Percentiles rank a stretch among this genome's conserved stretches.
phyloP scores from a whole-genome alignment of 2,329 filamentous ascomycete species.

The Raffaelea arxii region DNA sequence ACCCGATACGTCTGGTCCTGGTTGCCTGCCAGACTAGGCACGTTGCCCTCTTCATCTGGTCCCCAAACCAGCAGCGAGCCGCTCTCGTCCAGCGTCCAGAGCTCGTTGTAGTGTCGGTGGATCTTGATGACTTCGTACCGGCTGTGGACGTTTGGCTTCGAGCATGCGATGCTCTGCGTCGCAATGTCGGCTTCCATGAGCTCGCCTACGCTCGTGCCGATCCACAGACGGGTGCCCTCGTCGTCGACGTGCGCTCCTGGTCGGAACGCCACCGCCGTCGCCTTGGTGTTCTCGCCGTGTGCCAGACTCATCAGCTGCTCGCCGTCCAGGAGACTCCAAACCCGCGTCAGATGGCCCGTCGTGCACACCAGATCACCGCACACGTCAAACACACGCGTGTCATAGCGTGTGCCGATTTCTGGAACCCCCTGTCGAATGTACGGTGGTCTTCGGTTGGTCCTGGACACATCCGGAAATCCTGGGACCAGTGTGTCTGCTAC shows the following conservation, averaged over 20 bases:
- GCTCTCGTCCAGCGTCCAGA: conserved; percentile 90
- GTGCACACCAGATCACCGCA: conserved; percentile 84
- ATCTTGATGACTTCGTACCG: conserved; percentile 76
- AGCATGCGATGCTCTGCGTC: conserved; percentile 59
- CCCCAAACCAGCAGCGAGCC: conserved; percentile 84
- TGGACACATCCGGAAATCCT: conserved; percentile 73
- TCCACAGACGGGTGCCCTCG: conserved; percentile 76
- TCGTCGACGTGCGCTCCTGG: conserved; percentile 67
- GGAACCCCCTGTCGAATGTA: conserved; percentile 60
- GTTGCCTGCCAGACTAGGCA: conserved; percentile 63
- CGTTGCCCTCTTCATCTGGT: conserved; percentile 53
- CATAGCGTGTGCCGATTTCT: conserved; percentile 77
- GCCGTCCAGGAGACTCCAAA: conserved; percentile 79
- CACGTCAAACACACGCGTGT: conserved; percentile 76
- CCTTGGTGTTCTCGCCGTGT: conserved; percentile 77
- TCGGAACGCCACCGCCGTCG: conserved; percentile 76
- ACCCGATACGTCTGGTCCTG: conserved; percentile 67
- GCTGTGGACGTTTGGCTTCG: conserved; percentile 62
- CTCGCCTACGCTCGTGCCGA: conserved; percentile 82
- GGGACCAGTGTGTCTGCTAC: neutral
- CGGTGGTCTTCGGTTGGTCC: conserved; percentile 76
- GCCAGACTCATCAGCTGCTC: conserved; percentile 71
- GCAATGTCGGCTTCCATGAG: conserved; percentile 79
- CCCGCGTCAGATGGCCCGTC: conserved; percentile 74
- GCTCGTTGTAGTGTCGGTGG: conserved; percentile 73